Evolutionary conservation across 140 eudicot species (phyloP), one percentile per base, ranked within the genome.

Genomic region (Eryngium alpinum): DNA sequence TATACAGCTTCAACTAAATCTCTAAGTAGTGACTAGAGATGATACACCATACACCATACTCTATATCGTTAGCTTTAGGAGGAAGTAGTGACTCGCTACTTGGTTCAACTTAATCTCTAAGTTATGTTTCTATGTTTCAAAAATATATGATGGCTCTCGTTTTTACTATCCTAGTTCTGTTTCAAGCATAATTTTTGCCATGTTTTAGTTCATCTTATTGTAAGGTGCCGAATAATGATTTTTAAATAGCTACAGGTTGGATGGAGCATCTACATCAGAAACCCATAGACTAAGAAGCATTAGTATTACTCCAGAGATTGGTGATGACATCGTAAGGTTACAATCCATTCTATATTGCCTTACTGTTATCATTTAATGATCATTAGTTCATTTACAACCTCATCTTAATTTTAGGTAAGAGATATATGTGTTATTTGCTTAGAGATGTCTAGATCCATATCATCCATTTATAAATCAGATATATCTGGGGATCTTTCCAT

Each of bases 281-380:
- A 88, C 91, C 63, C 97, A 94, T 79, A 91, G 92, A 87, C 63
- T 80, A 51, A 86, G 99, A 86, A 92, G 99, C 88, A 86, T 95
- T 65, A 95, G 99, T 79, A 92, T 92, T 82, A 95, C 97, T 50
- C 99, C 99, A 31, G 97, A 92, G 88, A 95, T 95, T 72, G 94
- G 99, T 44, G 99, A 95, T 85, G 97, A 95, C 85, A 95, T 92
- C 66, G 99, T 90, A 79, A 95, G 99, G 99, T 95, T 82, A 82
- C 53, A 88, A 62, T 59, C 81, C 79, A 19, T 77, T 49, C 49
- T 75, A 9, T 22, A 50, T 17, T 25, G 1, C 15, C 33, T 10
- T 21, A 22, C 22, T 65, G 19, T 56, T 22, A 21, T 78, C 66
- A 70, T 83, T 65, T 51, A 44, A 10, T 49, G 31, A 56, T 69